Evolutionary conservation across 495 filamentous ascomycete species (phyloP).

Genomic region (Trichoderma virens): DNA sequence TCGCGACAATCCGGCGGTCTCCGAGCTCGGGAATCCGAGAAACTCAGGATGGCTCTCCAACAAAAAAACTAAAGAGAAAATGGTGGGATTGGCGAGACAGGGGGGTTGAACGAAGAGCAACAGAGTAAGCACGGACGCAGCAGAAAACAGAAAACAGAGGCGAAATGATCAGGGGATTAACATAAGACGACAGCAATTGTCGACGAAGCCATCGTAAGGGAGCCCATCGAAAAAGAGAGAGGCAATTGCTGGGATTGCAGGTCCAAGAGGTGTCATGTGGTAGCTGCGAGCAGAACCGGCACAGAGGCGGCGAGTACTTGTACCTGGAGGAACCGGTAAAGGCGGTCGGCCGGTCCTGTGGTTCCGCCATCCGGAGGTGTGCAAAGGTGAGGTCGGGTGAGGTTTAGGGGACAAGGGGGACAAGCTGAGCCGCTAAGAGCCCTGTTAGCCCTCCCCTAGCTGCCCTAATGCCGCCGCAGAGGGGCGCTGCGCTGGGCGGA

Average conservation of each 20-base stretch:
- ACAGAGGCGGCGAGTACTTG: no score
- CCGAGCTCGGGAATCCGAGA: not conserved
- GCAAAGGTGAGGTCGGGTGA: no score
- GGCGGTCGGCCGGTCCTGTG: no score
- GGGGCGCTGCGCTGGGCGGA: not conserved
- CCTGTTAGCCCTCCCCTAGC: not conserved
- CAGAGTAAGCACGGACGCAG: not conserved
- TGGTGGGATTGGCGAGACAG: not conserved
- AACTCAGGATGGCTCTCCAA: not conserved
- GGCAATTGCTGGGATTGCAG: not conserved
- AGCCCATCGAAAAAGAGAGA: not conserved
- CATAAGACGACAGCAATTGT: constrained; percentile 7
- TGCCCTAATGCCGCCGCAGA: not conserved
- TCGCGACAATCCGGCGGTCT: not conserved
- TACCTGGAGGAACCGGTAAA: no score
- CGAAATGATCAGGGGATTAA: not conserved
- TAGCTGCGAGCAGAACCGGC: no score
- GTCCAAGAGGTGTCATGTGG: not conserved
- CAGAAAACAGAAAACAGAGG: not conserved
- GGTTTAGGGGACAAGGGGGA: no score
- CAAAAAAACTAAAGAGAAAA: not conserved
- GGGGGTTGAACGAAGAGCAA: no score
- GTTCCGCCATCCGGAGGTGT: no score
- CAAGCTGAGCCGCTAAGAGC: not conserved
- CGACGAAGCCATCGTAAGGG: constrained; percentile 8